Evolutionary conservation across 1,284 basidiomycete genomes (phyloP).

Genomic region (Phellopilus nigrolimitatus): DNA sequence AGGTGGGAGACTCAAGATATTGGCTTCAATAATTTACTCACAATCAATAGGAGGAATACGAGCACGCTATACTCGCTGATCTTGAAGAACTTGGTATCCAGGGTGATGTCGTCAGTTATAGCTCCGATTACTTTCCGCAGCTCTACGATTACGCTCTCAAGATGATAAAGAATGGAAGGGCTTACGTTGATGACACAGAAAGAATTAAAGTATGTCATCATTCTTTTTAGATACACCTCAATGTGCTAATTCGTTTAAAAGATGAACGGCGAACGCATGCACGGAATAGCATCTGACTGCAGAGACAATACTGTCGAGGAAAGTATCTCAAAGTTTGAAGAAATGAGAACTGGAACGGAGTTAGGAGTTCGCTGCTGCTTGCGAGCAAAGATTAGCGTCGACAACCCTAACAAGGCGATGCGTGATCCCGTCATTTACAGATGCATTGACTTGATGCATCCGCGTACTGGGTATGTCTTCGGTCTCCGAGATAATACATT

Average conservation of each 20-base stretch:
- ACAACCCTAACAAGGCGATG: slow-evolving; percentile 93
- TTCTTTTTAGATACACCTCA: background rate
- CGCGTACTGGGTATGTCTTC: slow-evolving; percentile 78
- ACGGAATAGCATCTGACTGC: slow-evolving; percentile 84
- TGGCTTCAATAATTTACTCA: too few relatives aligned
- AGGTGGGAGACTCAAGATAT: too few relatives aligned
- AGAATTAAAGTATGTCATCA: slow-evolving; percentile 60
- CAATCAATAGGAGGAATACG: too few relatives aligned
- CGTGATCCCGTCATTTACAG: slow-evolving; percentile 99
- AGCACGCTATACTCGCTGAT: slow-evolving; percentile 91
- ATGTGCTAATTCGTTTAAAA: slow-evolving; percentile 30
- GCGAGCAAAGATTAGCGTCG: slow-evolving; percentile 93
- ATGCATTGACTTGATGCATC: slow-evolving; percentile 84
- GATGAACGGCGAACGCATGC: slow-evolving; percentile 91
- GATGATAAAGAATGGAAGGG: slow-evolving; percentile 85
- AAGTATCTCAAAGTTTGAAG: slow-evolving; percentile 81
- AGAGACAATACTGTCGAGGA: slow-evolving; percentile 82
- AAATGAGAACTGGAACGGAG: slow-evolving; percentile 81
- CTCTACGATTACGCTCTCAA: slow-evolving; percentile 80
- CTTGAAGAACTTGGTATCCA: slow-evolving; percentile 78
- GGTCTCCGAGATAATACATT: background rate
- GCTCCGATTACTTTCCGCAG: slow-evolving; percentile 94
- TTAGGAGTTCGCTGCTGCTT: slow-evolving; percentile 92
- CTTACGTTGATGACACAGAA: slow-evolving; percentile 93
- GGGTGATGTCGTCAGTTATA: slow-evolving; percentile 83